Conservation (phyloP, 2,329 filamentous ascomycete species). For the Tolypocladium cylindrosporum region DNA sequence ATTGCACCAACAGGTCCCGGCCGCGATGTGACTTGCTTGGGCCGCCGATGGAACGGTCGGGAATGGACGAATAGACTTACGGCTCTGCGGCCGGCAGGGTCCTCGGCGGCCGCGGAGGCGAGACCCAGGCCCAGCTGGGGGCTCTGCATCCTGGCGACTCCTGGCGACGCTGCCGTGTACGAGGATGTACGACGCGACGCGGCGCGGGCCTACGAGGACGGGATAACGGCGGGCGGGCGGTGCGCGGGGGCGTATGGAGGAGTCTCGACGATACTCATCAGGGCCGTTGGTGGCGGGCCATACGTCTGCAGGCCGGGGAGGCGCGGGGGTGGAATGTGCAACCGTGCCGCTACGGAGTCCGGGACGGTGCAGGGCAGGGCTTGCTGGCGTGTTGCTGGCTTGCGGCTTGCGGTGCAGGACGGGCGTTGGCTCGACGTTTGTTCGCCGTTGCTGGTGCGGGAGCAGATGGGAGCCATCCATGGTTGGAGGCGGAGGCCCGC, state of each 20-base stretch:
- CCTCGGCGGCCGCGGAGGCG: constrained; percentile 24
- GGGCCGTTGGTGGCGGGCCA: neutral
- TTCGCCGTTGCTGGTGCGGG: too few relatives aligned
- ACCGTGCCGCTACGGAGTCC: neutral
- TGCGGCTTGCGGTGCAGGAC: too few relatives aligned
- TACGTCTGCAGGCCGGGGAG: neutral
- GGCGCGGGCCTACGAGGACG: neutral
- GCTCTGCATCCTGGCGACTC: neutral
- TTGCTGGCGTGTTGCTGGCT: too few relatives aligned
- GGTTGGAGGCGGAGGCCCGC: too few relatives aligned
- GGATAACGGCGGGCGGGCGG: too few relatives aligned
- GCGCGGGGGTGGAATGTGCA: neutral
- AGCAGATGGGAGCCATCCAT: too few relatives aligned
- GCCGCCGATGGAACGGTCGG: too few relatives aligned
- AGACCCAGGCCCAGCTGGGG: neutral
- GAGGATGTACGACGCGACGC: neutral
- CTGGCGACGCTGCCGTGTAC: neutral
- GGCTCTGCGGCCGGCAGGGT: constrained; percentile 22
- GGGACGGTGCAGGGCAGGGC: too few relatives aligned
- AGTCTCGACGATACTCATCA: neutral
- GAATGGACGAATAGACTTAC: constrained; percentile 16
- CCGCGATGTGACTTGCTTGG: too few relatives aligned
- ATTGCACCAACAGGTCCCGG: neutral
- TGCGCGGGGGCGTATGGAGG: neutral
- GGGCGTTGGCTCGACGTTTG: too few relatives aligned